Percentiles rank a stretch among this genome's conserved stretches.
Evolutionary conservation across 805 yeast genomes (phyloP).

Genomic region (Starmerella stigmatis): DNA sequence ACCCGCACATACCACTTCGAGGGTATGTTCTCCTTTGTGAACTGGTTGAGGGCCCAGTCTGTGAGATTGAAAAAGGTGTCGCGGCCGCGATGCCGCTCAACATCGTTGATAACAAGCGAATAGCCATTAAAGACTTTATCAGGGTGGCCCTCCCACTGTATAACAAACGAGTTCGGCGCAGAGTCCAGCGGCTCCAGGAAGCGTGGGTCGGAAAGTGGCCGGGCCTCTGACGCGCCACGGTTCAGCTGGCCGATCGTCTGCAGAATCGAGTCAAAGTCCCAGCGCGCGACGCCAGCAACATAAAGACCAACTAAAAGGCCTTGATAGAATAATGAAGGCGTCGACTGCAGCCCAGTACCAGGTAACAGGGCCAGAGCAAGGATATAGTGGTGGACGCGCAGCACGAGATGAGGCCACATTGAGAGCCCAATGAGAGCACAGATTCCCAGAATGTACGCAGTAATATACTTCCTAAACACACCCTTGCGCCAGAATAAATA

Average conservation of each 20-base stretch:
- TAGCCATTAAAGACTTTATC: slow-evolving; percentile 35
- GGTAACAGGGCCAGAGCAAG: slow-evolving; percentile 69
- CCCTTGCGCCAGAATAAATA: slow-evolving; percentile 63
- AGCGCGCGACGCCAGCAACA: slow-evolving; percentile 74
- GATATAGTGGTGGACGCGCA: slow-evolving; percentile 74
- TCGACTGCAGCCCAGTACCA: slow-evolving; percentile 55
- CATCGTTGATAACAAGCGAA: slow-evolving; percentile 65
- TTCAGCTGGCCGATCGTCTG: slow-evolving; percentile 60
- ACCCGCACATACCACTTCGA: slow-evolving; percentile 18
- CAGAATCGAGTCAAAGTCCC: slow-evolving; percentile 88
- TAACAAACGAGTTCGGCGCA: slow-evolving; percentile 18
- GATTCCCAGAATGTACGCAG: slow-evolving; percentile 42
- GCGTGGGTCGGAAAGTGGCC: slow-evolving; percentile 33
- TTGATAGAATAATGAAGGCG: slow-evolving; percentile 49
- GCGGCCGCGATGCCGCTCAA: slow-evolving; percentile 60
- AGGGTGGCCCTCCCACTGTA: slow-evolving; percentile 22
- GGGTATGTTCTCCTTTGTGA: neutral
- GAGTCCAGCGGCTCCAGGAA: slow-evolving; percentile 20
- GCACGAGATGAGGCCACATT: slow-evolving; percentile 51
- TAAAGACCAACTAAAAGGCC: slow-evolving; percentile 75
- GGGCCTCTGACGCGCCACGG: slow-evolving; percentile 44
- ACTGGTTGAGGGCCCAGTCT: slow-evolving; percentile 13
- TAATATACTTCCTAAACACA: slow-evolving; percentile 45
- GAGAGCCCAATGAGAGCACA: slow-evolving; percentile 39
- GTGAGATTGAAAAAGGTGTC: slow-evolving; percentile 29